These are phyloP conservation scores for Kodamaea hsintzibuensis DNA, from an alignment of 805 yeast genomes.

Conservation along the genomic window DNA sequence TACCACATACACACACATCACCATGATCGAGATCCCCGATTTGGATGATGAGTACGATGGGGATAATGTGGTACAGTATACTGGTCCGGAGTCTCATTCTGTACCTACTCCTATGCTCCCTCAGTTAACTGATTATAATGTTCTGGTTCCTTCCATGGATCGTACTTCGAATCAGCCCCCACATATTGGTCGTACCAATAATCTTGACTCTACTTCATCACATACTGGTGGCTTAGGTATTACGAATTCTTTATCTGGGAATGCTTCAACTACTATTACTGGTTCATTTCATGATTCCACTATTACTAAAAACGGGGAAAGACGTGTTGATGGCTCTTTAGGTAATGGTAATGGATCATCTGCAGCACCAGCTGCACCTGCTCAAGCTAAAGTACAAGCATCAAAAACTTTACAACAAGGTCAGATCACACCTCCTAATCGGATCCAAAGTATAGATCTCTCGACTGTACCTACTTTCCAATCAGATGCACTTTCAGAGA, in stretches of 20 bases:
- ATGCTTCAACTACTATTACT: neutral
- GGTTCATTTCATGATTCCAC: neutral
- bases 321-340: neutral
- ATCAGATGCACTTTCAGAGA: neutral
- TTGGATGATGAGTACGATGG: slow-evolving; percentile 27
- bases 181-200: neutral
- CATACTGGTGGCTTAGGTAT: neutral
- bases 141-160: neutral
- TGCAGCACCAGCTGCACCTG: neutral
- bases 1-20: neutral
- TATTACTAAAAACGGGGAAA: too few relatives aligned
- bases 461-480: neutral
- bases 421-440: neutral
- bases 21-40: slow-evolving; percentile 48
- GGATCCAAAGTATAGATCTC: neutral
- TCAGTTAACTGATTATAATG: neutral
- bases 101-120: slow-evolving; percentile 7
- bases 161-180: neutral
- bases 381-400: neutral
- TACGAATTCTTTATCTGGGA: neutral
- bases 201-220: neutral
- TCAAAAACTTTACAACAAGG: neutral
- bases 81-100: slow-evolving; percentile 2
- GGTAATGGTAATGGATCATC: neutral
- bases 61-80: neutral